Conservation (phyloP, 2,329 filamentous ascomycete species). For the Penicillium sp. region DNA sequence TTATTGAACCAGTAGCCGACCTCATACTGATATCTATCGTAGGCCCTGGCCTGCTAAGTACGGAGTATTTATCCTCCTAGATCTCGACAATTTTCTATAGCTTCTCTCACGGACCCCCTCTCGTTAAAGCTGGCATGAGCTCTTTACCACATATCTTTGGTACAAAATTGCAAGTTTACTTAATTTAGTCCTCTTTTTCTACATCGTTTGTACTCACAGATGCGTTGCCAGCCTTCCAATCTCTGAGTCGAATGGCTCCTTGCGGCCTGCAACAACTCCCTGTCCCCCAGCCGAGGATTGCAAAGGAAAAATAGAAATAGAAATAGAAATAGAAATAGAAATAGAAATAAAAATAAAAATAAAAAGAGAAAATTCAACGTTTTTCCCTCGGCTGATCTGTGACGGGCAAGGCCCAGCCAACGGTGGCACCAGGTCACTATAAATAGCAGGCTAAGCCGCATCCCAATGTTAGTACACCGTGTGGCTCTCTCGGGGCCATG, state of each 20-base stretch:
- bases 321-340: no score
- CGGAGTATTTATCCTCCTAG: not conserved
- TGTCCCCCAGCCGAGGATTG: not conserved
- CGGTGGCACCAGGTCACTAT: not conserved
- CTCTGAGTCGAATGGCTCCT: not conserved
- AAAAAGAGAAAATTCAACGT: no score
- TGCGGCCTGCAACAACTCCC: not conserved
- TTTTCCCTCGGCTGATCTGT: not conserved
- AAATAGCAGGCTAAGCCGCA: not conserved
- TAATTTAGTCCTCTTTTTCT: not conserved
- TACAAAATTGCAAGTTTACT: not conserved
- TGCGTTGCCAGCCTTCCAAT: not conserved
- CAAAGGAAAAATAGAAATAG: no score
- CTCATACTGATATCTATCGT: constrained; percentile 1
- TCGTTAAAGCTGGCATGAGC: not conserved
- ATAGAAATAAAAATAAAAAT: no score
- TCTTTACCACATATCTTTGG: not conserved
- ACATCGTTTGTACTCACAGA: not conserved
- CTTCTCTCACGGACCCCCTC: not conserved
- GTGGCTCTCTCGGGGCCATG: not conserved
- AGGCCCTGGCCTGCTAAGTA: not conserved
- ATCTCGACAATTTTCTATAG: not conserved
- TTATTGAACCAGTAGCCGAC: not conserved
- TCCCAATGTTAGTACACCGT: not conserved
- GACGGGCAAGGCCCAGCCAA: not conserved